Conservation (phyloP, 345 rosid species). For the Citrus sinensis region DNA sequence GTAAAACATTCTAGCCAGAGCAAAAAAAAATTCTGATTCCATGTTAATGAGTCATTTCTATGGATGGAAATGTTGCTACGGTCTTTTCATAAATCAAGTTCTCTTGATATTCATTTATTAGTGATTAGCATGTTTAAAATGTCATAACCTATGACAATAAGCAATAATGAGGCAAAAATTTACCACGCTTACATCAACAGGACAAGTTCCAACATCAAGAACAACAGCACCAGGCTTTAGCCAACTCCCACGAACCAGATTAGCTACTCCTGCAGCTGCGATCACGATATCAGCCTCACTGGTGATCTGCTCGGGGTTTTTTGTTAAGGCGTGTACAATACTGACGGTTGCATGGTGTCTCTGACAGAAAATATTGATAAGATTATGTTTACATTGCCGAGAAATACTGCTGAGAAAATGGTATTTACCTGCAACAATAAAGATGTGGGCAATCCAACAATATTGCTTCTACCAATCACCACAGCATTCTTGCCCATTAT, state of each 20-base stretch:
- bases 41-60: too few species aligned
- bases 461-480: conserved; percentile 92
- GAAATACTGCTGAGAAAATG: neutral
- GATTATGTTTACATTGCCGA: conserved; percentile 11
- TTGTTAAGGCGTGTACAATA: conserved; percentile 62
- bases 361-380: conserved; percentile 42
- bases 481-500: conserved; percentile 76
- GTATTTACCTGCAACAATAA: conserved; percentile 75
- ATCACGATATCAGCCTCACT: conserved; percentile 75
- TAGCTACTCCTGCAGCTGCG: conserved; percentile 83
- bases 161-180: neutral
- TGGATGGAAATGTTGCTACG: neutral
- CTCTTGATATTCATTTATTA: neutral
- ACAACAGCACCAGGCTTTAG: conserved; percentile 81
- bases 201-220: conserved; percentile 83
- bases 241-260: conserved; percentile 80
- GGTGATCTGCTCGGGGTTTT: conserved; percentile 66
- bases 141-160: neutral
- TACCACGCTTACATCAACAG: conserved; percentile 61
- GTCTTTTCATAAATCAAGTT: neutral
- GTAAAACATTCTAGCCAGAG: neutral
- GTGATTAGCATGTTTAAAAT: neutral
- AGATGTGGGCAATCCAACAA: conserved; percentile 80
- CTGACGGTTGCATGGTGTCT: conserved; percentile 92
- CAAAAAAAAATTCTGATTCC: neutral